Percentiles rank a stretch among this genome's conserved stretches.
Conservation (phyloP, 2,329 filamentous ascomycete genomes). For the Ceratocystis albifundus region DNA sequence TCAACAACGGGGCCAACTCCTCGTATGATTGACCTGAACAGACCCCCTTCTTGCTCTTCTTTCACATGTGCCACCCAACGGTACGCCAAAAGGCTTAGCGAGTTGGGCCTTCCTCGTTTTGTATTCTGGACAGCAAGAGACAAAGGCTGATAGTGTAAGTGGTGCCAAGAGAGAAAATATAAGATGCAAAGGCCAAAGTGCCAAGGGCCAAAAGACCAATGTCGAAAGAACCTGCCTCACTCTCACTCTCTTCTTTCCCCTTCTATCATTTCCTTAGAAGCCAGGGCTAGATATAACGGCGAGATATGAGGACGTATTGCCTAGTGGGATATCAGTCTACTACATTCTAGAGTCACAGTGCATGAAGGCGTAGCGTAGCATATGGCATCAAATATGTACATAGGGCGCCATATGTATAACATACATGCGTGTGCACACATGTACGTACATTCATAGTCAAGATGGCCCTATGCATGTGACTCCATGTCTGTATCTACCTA, state of each 20-base stretch:
- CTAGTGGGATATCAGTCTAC: too few relatives aligned
- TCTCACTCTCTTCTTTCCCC: not conserved
- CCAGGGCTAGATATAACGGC: too few relatives aligned
- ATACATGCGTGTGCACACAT: not conserved
- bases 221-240: not conserved
- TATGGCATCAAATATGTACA: not conserved
- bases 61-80: not conserved
- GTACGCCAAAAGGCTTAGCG: not conserved
- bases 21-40: not conserved
- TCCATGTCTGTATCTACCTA: not conserved
- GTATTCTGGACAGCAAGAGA: too few relatives aligned
- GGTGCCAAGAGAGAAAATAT: not conserved
- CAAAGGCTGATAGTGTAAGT: too few relatives aligned
- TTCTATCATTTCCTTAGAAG: too few relatives aligned
- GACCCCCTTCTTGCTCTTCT: not conserved
- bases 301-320: too few relatives aligned
- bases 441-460: too few relatives aligned
- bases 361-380: not conserved
- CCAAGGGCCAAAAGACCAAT: not conserved
- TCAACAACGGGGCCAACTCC: not conserved
- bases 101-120: not conserved
- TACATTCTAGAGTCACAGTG: too few relatives aligned
- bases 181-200: not conserved
- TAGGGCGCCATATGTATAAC: not conserved
- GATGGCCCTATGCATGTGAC: too few relatives aligned